phyloP scores from a whole-genome alignment of 2,329 filamentous ascomycete species.

The Colletotrichum sp. region DNA sequence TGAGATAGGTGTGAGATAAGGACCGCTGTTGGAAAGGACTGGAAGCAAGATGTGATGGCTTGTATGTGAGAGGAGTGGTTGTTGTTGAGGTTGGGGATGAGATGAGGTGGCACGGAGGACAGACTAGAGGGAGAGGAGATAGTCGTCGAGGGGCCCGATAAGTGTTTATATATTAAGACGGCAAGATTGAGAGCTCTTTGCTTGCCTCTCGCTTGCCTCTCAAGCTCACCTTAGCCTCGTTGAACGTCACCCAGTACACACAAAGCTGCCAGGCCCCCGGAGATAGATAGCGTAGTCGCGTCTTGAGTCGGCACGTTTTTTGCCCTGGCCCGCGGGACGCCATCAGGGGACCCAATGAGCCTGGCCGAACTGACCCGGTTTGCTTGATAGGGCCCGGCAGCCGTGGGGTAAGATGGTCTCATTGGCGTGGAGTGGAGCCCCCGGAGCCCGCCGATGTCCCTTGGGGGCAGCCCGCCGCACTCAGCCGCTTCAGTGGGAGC shows the following conservation, averaged over 20 bases:
- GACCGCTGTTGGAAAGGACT: background rate
- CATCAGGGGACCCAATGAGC: background rate
- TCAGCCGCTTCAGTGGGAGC: conserved; percentile 10
- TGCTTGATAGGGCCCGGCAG: conserved; percentile 17
- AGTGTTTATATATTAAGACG: conserved; percentile 5
- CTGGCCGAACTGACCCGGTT: conserved; percentile 17
- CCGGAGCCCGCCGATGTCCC: conserved; percentile 37
- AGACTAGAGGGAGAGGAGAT: background rate
- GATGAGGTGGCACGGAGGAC: background rate
- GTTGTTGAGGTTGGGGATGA: background rate
- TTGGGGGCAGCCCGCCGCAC: conserved; percentile 16
- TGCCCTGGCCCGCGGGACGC: background rate
- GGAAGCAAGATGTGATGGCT: background rate
- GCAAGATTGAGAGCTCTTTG: conserved; percentile 6
- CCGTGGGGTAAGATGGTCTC: conserved; percentile 19
- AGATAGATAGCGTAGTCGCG: conserved; percentile 17
- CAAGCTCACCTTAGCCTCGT: background rate
- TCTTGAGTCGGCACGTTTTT: conserved; percentile 6
- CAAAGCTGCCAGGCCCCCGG: background rate
- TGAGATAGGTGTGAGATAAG: background rate
- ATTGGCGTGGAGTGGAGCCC: conserved; percentile 19
- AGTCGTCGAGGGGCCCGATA: background rate
- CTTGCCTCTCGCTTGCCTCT: background rate
- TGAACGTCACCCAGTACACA: conserved; percentile 1
- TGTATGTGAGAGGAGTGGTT: background rate